phyloP scores from a whole-genome alignment of 345 rosid genomes.

The Linum tenue region DNA sequence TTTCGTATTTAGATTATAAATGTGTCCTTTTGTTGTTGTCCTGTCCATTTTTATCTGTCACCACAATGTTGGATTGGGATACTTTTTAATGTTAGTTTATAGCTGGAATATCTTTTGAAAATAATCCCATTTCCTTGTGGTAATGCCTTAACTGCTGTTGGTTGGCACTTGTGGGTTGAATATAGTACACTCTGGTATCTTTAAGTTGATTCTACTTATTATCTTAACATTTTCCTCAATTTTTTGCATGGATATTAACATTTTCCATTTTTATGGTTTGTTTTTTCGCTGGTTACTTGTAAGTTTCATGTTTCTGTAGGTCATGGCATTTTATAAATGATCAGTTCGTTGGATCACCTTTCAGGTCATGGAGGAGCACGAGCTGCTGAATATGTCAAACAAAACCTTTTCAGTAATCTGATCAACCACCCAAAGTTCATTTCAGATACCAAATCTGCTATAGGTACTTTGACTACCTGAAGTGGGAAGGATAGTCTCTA shows the following conservation, averaged over 20 bases:
- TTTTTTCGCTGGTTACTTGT: neutral
- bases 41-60: neutral
- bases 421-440: conserved; percentile 93
- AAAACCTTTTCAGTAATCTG: conserved; percentile 85
- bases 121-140: neutral
- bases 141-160: neutral
- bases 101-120: neutral
- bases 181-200: neutral
- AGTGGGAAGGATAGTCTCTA: conserved; percentile 2
- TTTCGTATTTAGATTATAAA: neutral
- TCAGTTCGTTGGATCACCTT: conserved; percentile 15
- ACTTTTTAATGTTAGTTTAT: no score
- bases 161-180: neutral
- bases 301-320: neutral
- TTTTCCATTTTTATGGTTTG: neutral
- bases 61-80: neutral
- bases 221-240: neutral
- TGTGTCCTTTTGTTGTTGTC: neutral
- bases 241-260: neutral
- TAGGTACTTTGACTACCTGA: conserved; percentile 39
- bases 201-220: neutral
- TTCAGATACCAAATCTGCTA: conserved; percentile 86
- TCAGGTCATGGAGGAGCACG: conserved; percentile 99
- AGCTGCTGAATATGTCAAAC: conserved; percentile 97
- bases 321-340: neutral